Evolutionary conservation across 2,329 filamentous ascomycete genomes (phyloP), one percentile per base, ranked within the genome.

Genomic region (Nemania abortiva): DNA sequence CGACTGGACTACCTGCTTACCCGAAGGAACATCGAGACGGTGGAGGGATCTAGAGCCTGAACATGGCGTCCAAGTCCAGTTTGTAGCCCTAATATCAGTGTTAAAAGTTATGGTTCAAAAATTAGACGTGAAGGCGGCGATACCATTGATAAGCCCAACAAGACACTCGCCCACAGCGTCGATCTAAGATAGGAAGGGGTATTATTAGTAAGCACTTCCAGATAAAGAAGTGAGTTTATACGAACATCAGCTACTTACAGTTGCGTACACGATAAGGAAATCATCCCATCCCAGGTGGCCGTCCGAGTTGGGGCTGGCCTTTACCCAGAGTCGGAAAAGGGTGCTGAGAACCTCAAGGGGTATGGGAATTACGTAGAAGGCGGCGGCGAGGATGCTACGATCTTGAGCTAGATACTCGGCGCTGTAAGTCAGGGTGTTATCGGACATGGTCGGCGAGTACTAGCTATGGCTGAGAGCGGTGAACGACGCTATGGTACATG

Each of bases 221-320:
- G 13, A 18, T 29, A 56, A 54, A 54, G 15, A 52, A 31, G 6
- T 3, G 39, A 20, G 4, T 2, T 13, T 13, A 47, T 45, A 18
- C 9, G 39, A 52, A 42, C 27, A 29, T 39, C 29, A 57, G 13
- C 29, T 31, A 2, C 74, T 29, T 71, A 76, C 74, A 13, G 75
- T 76, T 53, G 75, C 75, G 71, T 73, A 76, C 11, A 74, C 60
- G 27, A 76, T 76, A 22, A 77, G 63, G 58, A 74, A 76, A 34
- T 77, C 75, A 34, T 77, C 75, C 42, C 71, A 75, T 13, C 71
- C 66, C 5, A 74, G 49, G 11, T 50, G 52, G 15, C 68, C 66
- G 24, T 73, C 71, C 7, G 72, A 67, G 22, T 58, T 57, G 7
- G 69, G 66, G 59, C 69, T 70, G 24, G 65, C 65, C 49, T 76